Conservation (phyloP, 2,329 filamentous ascomycete species). For the Thelonectria blattea region DNA sequence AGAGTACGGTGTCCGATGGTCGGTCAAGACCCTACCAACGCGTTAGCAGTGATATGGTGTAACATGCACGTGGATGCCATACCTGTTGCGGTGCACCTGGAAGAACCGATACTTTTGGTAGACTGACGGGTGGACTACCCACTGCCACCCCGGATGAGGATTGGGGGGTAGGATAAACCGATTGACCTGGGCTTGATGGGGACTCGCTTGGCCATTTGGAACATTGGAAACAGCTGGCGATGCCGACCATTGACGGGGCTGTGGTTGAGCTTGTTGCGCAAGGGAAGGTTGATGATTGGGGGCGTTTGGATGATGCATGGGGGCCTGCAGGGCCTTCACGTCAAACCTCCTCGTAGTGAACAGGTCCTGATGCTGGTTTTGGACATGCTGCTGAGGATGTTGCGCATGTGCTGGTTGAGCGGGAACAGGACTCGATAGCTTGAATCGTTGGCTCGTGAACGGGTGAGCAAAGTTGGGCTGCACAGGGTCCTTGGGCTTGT, state of each 20-base stretch:
- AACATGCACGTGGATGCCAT: constrained; percentile 27
- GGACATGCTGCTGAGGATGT: constrained; percentile 22
- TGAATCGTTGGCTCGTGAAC: constrained; percentile 38
- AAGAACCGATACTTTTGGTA: constrained; percentile 64
- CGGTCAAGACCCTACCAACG: constrained; percentile 54
- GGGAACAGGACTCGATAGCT: constrained; percentile 19
- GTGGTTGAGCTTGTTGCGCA: constrained; percentile 1
- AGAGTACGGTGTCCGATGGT: constrained; percentile 66
- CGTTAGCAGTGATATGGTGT: constrained; percentile 24
- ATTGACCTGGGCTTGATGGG: neutral
- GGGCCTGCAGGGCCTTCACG: constrained; percentile 24
- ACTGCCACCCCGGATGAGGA: constrained; percentile 26
- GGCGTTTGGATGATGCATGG: constrained; percentile 15
- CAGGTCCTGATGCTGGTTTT: constrained; percentile 14
- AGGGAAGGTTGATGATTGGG: neutral
- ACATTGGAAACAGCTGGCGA: constrained; percentile 1
- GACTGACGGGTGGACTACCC: constrained; percentile 48
- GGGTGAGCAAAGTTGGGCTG: constrained; percentile 30
- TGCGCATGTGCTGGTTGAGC: constrained; percentile 2
- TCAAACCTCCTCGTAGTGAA: constrained; percentile 37
- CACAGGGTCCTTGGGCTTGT: constrained; percentile 54
- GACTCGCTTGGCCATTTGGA: neutral
- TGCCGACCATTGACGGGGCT: constrained; percentile 24
- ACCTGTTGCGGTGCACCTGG: constrained; percentile 66
- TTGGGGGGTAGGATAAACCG: neutral